Evolutionary conservation across 306 rosid genomes (phyloP), one percentile per base, ranked within the genome.

Genomic region (Styphnolobium japonicum): DNA sequence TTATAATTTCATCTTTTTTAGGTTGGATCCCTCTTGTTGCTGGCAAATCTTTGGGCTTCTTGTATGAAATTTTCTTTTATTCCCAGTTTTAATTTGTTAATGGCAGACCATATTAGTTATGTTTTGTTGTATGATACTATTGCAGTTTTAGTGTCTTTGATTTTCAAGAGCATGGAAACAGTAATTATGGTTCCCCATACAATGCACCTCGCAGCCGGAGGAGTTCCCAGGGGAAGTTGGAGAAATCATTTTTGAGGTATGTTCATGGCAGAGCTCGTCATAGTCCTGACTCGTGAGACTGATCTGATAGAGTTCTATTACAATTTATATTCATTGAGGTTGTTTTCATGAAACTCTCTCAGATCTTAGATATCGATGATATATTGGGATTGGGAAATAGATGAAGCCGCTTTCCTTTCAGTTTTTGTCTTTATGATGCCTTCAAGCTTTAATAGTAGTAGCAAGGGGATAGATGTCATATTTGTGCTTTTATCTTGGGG

Each of bases 141-240:
- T 55, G 52, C 91, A 95, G 99, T 76, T 93, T 88, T 34, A 89
- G 99, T 25, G 40, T 34, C 88, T 95, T 95, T n/a, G 89, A 93
- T 77, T 93, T 95, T 85, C 87, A 86, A 84, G 84, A 84, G 58
- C 93, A 93, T 73, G 99, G 99, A 63, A 95, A 95, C 82, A 83
- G 81, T 68, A 84, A 80, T 55, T 95, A 95, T 51, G 98, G 94
- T 11, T 91, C 98, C 29, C 92, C 97, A 23, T 83, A 34, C 69
- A 91, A 84, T 80, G 87, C 89, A 7, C 81, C 88, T 57, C 84
- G 78, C 16, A 15, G 52, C 7, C 85, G 79, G 81, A 91, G 98
- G 86, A 95, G 99, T 78, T 95, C 96, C 49, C 99, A 95, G 70
- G 99, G 99, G 63, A 95, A 95, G 81, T 79, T 95, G 96, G 99